A percentile compares a stretch with the other conserved stretches of the same genome.
Conservation (phyloP, 1,284 basidiomycete species). For the Tranzscheliella williamsii region DNA sequence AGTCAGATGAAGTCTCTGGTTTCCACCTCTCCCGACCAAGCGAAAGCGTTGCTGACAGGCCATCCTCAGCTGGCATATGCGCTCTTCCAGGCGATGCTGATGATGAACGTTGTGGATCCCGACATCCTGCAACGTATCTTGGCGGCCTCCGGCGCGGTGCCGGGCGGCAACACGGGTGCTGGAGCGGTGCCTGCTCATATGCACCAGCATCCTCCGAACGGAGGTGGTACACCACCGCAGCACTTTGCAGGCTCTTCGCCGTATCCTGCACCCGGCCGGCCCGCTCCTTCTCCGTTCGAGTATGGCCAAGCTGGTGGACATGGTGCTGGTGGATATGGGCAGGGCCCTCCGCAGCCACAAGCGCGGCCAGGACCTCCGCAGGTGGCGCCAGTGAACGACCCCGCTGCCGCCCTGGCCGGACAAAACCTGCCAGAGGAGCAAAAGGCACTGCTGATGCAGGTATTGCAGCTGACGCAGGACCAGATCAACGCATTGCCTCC, state of each 20-base stretch:
- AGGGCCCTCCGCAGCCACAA: conserved; percentile 8
- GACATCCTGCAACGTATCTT: conserved; percentile 72
- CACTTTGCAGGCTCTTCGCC: conserved; percentile 16
- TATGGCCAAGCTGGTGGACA: conserved; percentile 12
- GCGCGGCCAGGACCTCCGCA: conserved; percentile 5
- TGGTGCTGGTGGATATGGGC: conserved; percentile 13
- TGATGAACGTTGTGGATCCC: conserved; percentile 92
- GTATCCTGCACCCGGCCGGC: conserved; percentile 9
- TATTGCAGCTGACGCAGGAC: conserved; percentile 79
- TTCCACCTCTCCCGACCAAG: conserved; percentile 86
- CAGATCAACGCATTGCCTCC: conserved; percentile 85
- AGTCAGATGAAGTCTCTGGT: conserved; percentile 97
- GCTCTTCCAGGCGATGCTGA: conserved; percentile 88
- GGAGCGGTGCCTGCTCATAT: conserved; percentile 26
- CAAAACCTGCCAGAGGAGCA: conserved; percentile 52
- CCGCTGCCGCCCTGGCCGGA: conserved; percentile 29
- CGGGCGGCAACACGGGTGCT: conserved; percentile 2
- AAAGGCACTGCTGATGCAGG: conserved; percentile 66
- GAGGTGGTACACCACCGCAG: conserved; percentile 34
- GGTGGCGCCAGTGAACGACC: conserved; percentile 21
- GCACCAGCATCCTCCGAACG: conserved; percentile 17
- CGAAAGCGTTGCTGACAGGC: conserved; percentile 74
- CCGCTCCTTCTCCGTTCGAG: conserved; percentile 16
- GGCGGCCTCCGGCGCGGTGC: conserved; percentile 28
- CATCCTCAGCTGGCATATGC: conserved; percentile 96